A percentile compares a stretch with the other conserved stretches of the same genome.
Evolutionary conservation across 169 alveolate genomes (phyloP).

Genomic region (Eimeria sp.): DNA sequence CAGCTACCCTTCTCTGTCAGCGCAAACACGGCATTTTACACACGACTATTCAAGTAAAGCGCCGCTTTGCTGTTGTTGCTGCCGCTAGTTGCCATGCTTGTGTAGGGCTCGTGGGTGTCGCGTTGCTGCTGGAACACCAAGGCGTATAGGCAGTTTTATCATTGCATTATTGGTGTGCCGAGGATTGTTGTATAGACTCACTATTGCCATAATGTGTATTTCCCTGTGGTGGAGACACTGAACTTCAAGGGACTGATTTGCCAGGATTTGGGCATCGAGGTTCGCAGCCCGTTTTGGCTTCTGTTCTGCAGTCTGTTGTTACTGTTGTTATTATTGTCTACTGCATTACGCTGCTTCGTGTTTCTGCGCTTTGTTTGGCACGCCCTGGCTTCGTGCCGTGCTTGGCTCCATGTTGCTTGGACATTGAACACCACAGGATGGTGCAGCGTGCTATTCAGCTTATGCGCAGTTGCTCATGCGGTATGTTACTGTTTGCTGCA

Average conservation of each 20-base stretch:
- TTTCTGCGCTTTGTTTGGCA: not conserved
- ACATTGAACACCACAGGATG: not conserved
- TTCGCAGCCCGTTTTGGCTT: not conserved
- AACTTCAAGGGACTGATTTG: not conserved
- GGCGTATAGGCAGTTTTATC: not conserved
- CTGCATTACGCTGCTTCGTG: not conserved
- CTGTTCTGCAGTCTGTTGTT: not conserved
- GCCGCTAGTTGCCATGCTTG: not conserved
- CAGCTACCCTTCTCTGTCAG: constrained; percentile 92
- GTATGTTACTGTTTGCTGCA: constrained; percentile 55
- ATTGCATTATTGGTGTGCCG: not conserved
- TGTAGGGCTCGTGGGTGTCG: not conserved
- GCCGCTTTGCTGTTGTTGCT: not conserved
- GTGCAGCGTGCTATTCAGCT: not conserved
- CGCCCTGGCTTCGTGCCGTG: not conserved
- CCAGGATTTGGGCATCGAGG: not conserved
- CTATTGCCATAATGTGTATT: not conserved
- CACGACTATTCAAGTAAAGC: constrained; percentile 90
- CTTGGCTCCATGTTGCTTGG: not conserved
- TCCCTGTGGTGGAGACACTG: not conserved
- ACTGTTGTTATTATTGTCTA: not conserved
- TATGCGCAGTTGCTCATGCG: not conserved
- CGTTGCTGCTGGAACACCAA: not conserved
- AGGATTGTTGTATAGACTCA: not conserved
- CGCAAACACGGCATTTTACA: constrained; percentile 91